These are phyloP conservation scores for Rutstroemia sp. DNA, from an alignment of 2,329 filamentous ascomycete species.

Conservation along the genomic window DNA sequence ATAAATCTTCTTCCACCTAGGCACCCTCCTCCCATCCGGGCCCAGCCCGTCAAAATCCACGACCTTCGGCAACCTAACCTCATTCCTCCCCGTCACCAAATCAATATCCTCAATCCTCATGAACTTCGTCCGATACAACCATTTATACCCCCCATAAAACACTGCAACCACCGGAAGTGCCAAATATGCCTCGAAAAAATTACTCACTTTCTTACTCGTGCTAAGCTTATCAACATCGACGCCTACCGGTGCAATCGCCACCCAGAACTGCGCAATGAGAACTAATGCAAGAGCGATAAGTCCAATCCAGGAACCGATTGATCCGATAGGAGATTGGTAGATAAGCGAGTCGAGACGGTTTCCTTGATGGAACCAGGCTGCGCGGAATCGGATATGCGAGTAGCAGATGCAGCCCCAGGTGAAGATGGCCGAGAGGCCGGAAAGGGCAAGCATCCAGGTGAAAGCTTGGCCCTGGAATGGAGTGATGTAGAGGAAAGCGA, in stretches of 20 bases:
- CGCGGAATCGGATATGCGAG: constrained; percentile 83
- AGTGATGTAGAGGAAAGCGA: constrained; percentile 69
- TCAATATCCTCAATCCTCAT: constrained; percentile 71
- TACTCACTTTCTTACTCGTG: constrained; percentile 41
- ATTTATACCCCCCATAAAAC: constrained; percentile 71
- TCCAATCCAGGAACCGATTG: constrained; percentile 55
- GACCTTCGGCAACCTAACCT: constrained; percentile 39
- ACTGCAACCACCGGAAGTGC: constrained; percentile 59
- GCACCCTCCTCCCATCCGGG: constrained; percentile 15
- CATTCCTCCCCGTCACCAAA: constrained; percentile 73
- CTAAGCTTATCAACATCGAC: constrained; percentile 35
- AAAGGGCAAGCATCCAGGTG: constrained; percentile 71
- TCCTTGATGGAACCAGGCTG: constrained; percentile 61
- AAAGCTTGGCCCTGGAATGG: constrained; percentile 51
- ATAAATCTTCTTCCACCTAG: not conserved
- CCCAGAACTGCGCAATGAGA: constrained; percentile 57
- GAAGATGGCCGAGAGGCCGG: constrained; percentile 66
- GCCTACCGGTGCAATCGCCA: constrained; percentile 66
- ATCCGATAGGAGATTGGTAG: constrained; percentile 52
- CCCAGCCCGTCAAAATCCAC: constrained; percentile 63
- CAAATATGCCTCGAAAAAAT: constrained; percentile 69
- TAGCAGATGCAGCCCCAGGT: constrained; percentile 81
- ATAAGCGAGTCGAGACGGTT: constrained; percentile 55
- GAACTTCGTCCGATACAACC: constrained; percentile 62
- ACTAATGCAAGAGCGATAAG: constrained; percentile 44